These are phyloP conservation scores for Wickerhamiella occidentalis DNA, from an alignment of 805 yeast species.

Conservation along the genomic window DNA sequence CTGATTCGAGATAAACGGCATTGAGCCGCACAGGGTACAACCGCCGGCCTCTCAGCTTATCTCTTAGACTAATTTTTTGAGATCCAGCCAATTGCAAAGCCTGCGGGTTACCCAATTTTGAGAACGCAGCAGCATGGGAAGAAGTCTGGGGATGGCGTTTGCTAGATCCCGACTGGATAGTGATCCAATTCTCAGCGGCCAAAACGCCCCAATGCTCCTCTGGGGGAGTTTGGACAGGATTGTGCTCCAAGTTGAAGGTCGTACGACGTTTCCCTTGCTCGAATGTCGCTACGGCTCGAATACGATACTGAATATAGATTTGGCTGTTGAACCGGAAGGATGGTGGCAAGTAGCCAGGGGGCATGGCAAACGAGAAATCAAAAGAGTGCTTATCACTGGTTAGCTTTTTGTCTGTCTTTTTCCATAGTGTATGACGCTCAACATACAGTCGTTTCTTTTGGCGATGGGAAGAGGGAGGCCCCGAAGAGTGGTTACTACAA, in stretches of 20 bases:
- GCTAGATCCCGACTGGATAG: not conserved
- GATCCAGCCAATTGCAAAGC: not conserved
- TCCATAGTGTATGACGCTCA: slow-evolving; percentile 6
- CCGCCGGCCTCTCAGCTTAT: not conserved
- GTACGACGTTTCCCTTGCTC: not conserved
- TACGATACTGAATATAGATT: not conserved
- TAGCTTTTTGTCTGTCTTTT: not conserved
- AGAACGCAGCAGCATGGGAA: not conserved
- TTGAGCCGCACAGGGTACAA: slow-evolving; percentile 5
- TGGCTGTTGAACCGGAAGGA: slow-evolving; percentile 1
- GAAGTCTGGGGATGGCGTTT: not conserved
- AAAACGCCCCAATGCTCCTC: slow-evolving; percentile 10
- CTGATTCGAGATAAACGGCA: slow-evolving; percentile 4
- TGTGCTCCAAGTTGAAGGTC: slow-evolving; percentile 5
- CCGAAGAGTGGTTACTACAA: not conserved
- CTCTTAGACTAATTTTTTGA: not conserved
- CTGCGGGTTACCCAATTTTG: not conserved
- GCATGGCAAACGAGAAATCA: slow-evolving; percentile 5
- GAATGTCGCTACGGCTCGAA: slow-evolving; percentile 1
- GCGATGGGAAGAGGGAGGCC: not conserved
- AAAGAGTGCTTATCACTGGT: not conserved
- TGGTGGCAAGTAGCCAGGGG: slow-evolving; percentile 7
- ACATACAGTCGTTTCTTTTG: slow-evolving; percentile 6
- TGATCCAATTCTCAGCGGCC: slow-evolving; percentile 3
- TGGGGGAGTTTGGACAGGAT: slow-evolving; percentile 4